Percentiles rank a stretch among this genome's conserved stretches.
phyloP scores from a whole-genome alignment of 805 yeast species.

The Clavispora asparagi region DNA sequence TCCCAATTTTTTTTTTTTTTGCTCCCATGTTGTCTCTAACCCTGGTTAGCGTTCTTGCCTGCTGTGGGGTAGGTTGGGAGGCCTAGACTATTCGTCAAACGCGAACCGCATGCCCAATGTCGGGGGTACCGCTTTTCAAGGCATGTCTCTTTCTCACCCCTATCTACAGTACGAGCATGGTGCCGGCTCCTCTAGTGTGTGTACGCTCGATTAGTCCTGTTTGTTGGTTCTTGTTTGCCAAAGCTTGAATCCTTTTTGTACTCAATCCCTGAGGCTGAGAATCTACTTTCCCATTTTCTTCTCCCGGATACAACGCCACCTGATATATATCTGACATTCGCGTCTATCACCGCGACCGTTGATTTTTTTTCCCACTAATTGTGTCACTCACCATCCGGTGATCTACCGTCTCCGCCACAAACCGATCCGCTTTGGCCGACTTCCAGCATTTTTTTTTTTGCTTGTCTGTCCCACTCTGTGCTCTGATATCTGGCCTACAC shows the following conservation, averaged over 20 bases:
- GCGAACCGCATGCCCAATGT: background rate
- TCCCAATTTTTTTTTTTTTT: too few relatives aligned
- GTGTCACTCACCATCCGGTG: background rate
- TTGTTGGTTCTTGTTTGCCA: background rate
- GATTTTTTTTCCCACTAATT: background rate
- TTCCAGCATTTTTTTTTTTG: background rate
- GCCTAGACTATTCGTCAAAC: background rate
- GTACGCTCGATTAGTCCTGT: constrained; percentile 1
- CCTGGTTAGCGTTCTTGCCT: background rate
- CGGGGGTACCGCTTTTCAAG: constrained; percentile 1
- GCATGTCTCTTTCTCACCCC: constrained; percentile 1
- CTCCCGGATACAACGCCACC: background rate
- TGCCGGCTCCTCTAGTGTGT: background rate
- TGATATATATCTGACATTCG: background rate
- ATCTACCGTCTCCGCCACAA: background rate
- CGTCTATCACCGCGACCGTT: background rate
- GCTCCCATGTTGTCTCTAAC: background rate
- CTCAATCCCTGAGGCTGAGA: background rate
- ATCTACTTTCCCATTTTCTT: background rate
- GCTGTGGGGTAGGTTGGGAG: background rate
- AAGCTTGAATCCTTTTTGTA: background rate
- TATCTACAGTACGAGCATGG: constrained; percentile 1
- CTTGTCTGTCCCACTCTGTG: background rate
- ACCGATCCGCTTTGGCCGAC: background rate
- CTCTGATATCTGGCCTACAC: background rate